phyloP scores from a whole-genome alignment of 768 basidiomycete genomes.

The Amanita inopinata region DNA sequence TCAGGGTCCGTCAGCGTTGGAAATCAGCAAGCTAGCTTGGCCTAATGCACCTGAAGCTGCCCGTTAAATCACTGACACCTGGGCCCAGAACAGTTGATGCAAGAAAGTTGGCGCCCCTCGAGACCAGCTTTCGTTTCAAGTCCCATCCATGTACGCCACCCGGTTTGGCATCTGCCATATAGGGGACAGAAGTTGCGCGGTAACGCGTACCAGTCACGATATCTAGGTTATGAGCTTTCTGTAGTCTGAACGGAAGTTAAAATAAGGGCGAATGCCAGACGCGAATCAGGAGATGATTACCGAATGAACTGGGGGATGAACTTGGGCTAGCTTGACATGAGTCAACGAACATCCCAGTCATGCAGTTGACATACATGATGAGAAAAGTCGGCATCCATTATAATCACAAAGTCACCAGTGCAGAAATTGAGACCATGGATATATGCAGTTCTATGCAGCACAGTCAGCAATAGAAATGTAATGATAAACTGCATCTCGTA shows the following conservation, averaged over 20 bases:
- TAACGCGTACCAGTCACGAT: conserved; percentile 93
- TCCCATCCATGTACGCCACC: conserved; percentile 95
- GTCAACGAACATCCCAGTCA: neutral
- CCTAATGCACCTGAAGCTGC: conserved; percentile 67
- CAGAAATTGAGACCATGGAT: conserved; percentile 87
- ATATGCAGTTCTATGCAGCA: conserved; percentile 69
- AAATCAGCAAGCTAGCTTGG: conserved; percentile 1
- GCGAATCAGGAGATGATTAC: conserved; percentile 24
- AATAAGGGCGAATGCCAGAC: neutral
- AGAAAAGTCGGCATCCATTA: conserved; percentile 96
- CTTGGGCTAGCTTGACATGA: conserved; percentile 63
- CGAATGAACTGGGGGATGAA: conserved; percentile 90
- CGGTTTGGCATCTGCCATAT: conserved; percentile 47
- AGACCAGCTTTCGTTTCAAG: conserved; percentile 79
- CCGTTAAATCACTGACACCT: conserved; percentile 85
- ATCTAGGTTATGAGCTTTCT: conserved; percentile 80
- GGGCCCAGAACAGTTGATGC: conserved; percentile 80
- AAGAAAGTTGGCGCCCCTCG: conserved; percentile 83
- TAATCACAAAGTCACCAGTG: conserved; percentile 88
- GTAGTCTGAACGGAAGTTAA: conserved; percentile 38
- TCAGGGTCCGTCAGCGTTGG: neutral
- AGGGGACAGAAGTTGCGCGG: conserved; percentile 49
- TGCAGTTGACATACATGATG: conserved; percentile 60
- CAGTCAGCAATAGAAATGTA: conserved; percentile 2
- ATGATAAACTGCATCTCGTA: conserved; percentile 21